Evolutionary conservation across 306 rosid genomes (phyloP).

Genomic region (Purshia tridentata): DNA sequence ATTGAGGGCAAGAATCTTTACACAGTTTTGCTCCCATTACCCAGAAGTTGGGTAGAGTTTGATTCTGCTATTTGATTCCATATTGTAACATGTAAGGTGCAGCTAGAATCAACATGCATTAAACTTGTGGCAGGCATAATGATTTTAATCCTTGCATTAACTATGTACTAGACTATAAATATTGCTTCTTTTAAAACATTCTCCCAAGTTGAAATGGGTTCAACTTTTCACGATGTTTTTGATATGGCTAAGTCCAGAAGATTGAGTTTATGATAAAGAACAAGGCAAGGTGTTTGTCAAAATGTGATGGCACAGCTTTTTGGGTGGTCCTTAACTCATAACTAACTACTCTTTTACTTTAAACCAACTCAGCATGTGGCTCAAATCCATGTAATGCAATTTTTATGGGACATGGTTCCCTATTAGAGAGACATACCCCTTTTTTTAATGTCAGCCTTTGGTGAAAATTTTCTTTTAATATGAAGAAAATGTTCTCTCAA

Average conservation of each 20-base stretch:
- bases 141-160: not conserved
- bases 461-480: not conserved
- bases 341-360: not conserved
- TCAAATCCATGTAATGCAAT: slow-evolving; percentile 8
- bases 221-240: slow-evolving; percentile 4
- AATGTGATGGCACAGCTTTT: slow-evolving; percentile 16
- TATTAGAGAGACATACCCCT: not conserved
- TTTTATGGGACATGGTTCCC: slow-evolving; percentile 14
- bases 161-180: not conserved
- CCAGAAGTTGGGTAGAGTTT: too few species aligned
- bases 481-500: too few species aligned
- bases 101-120: too few species aligned
- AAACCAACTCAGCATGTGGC: slow-evolving; percentile 9
- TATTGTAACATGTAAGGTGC: too few species aligned
- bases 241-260: not conserved
- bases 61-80: too few species aligned
- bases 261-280: not conserved
- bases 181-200: not conserved
- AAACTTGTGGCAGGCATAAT: not conserved
- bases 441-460: not conserved
- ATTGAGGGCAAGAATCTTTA: too few species aligned
- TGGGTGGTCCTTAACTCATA: too few species aligned
- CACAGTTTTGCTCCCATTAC: too few species aligned
- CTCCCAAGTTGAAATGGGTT: not conserved
- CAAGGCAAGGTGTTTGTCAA: not conserved